A percentile compares a stretch with the other conserved stretches of the same genome.
These are phyloP conservation scores for Cylindrotheca fusiformis DNA, from an alignment of 108 stramenopile species.

Conservation along the genomic window DNA sequence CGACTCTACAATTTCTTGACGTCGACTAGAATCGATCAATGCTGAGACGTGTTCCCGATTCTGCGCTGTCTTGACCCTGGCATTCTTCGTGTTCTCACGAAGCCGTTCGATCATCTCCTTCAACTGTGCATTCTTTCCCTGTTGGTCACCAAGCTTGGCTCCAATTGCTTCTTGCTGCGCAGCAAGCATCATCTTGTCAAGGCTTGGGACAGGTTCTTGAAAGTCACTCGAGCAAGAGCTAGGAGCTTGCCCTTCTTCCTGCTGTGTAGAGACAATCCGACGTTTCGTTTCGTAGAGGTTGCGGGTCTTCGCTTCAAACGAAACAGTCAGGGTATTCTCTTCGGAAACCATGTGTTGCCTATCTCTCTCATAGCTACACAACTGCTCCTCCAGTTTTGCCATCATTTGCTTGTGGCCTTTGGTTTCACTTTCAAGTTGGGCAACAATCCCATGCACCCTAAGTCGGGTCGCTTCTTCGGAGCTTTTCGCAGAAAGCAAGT, in stretches of 20 bases:
- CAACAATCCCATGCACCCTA: conserved; percentile 7
- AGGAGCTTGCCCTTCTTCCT: neutral
- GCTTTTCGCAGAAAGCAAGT: conserved; percentile 39
- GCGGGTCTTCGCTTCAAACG: neutral
- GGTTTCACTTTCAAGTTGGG: neutral
- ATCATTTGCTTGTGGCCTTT: neutral
- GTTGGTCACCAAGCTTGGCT: neutral
- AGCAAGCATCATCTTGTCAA: neutral
- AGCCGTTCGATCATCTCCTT: neutral
- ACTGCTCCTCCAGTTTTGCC: neutral
- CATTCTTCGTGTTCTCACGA: neutral
- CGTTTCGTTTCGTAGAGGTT: neutral
- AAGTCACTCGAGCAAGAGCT: neutral
- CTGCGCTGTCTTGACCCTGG: neutral
- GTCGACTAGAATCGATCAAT: neutral
- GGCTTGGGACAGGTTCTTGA: neutral
- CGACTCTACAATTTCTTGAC: neutral
- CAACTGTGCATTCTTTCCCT: neutral
- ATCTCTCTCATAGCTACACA: neutral
- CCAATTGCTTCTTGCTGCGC: neutral
- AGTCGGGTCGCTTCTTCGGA: conserved; percentile 24
- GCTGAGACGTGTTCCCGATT: neutral
- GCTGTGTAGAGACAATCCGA: neutral
- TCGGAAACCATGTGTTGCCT: neutral
- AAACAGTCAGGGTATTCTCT: neutral